A percentile compares a stretch with the other conserved stretches of the same genome.
Evolutionary conservation across 169 alveolate genomes (phyloP).

Genomic region (Cryptosporidium parvum): DNA sequence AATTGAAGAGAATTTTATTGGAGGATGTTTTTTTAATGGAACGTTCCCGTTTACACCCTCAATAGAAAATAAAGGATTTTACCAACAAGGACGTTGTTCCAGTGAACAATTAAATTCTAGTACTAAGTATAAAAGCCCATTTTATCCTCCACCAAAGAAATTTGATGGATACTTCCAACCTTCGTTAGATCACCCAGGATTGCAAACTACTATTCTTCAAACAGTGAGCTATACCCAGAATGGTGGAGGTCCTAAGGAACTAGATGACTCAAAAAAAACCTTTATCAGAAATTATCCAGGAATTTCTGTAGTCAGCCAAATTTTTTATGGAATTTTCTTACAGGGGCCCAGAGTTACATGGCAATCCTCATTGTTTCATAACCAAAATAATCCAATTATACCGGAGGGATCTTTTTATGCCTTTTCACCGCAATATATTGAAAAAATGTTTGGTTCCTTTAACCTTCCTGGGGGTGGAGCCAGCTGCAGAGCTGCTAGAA

Average conservation of each 20-base stretch:
- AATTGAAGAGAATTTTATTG: constrained; percentile 62
- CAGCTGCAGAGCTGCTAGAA: constrained; percentile 74
- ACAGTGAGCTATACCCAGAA: constrained; percentile 33
- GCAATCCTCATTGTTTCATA: constrained; percentile 47
- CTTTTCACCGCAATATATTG: constrained; percentile 57
- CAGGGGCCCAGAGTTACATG: constrained; percentile 67
- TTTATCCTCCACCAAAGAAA: constrained; percentile 67
- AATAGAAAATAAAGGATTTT: constrained; percentile 43
- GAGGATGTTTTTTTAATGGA: constrained; percentile 71
- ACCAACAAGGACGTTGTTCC: constrained; percentile 47
- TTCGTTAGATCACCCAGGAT: constrained; percentile 50
- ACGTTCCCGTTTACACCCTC: constrained; percentile 70
- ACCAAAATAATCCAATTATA: constrained; percentile 39
- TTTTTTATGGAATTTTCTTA: constrained; percentile 60
- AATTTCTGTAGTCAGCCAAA: constrained; percentile 29
- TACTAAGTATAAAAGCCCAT: constrained; percentile 29
- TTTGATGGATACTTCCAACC: constrained; percentile 65
- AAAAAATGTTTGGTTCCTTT: constrained; percentile 52
- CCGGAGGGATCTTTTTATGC: constrained; percentile 73
- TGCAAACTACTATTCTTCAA: constrained; percentile 12
- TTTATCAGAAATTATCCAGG: constrained; percentile 64
- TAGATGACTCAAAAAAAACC: constrained; percentile 41
- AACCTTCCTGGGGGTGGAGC: constrained; percentile 67
- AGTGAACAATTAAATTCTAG: constrained; percentile 37
- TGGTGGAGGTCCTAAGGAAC: neutral